Evolutionary conservation across 1,139 yeast species (phyloP).

Genomic region (Candida smagusa): DNA sequence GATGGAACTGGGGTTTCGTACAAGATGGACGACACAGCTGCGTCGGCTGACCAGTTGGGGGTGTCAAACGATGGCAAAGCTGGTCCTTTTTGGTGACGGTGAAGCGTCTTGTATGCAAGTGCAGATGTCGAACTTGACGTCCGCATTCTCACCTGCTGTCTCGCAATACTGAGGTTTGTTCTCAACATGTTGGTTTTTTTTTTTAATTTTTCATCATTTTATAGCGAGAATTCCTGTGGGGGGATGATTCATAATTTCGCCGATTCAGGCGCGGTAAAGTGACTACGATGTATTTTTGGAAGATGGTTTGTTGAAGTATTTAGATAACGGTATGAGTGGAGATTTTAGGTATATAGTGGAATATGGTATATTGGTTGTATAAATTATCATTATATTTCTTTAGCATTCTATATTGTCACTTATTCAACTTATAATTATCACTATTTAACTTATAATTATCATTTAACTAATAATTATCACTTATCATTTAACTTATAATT

Average conservation of each 20-base stretch:
- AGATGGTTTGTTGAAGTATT: too few species aligned
- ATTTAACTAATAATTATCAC: too few species aligned
- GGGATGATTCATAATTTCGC: slow-evolving; percentile 1
- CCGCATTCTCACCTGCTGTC: slow-evolving; percentile 22
- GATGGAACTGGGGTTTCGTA: slow-evolving; percentile 89
- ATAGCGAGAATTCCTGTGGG: not conserved
- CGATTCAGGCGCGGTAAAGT: slow-evolving; percentile 2
- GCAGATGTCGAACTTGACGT: slow-evolving; percentile 80
- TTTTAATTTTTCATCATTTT: slow-evolving; percentile 1
- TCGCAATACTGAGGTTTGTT: slow-evolving; percentile 2
- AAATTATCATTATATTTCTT: too few species aligned
- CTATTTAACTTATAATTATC: too few species aligned
- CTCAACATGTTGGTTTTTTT: slow-evolving; percentile 3
- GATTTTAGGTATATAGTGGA: too few species aligned
- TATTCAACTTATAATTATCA: too few species aligned
- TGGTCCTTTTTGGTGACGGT: slow-evolving; percentile 82
- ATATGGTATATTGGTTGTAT: too few species aligned
- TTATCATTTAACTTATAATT: too few species aligned
- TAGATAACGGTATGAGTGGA: too few species aligned
- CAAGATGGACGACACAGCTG: slow-evolving; percentile 91
- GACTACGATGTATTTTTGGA: too few species aligned
- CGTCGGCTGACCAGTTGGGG: slow-evolving; percentile 92
- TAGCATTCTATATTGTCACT: too few species aligned
- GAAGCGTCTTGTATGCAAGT: slow-evolving; percentile 87
- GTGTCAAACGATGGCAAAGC: slow-evolving; percentile 93